A percentile compares a stretch with the other conserved stretches of the same genome.
These are phyloP conservation scores for Boletus sp. DNA, from an alignment of 768 basidiomycete species.

Conservation along the genomic window DNA sequence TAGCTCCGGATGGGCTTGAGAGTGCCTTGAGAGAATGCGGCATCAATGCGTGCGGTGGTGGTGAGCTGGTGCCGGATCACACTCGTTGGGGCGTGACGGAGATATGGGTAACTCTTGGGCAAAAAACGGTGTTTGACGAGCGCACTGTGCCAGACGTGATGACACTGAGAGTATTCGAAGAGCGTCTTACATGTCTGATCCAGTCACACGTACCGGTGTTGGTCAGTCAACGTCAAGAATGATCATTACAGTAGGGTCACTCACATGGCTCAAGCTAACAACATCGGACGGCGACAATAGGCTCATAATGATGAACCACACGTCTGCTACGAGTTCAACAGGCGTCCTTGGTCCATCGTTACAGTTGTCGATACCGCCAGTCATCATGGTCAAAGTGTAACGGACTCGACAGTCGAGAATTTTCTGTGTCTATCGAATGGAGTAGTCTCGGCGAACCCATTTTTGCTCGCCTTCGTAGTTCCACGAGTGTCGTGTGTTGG, in stretches of 20 bases:
- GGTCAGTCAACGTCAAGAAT: background rate
- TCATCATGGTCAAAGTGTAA: slow-evolving; percentile 1
- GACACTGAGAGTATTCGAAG: slow-evolving; percentile 22
- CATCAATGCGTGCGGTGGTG: slow-evolving; percentile 22
- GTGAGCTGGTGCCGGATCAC: slow-evolving; percentile 26
- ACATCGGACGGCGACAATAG: slow-evolving; percentile 27
- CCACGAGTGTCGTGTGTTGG: slow-evolving; percentile 2
- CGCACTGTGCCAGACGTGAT: slow-evolving; percentile 27
- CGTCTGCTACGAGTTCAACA: slow-evolving; percentile 21
- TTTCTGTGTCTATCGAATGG: background rate
- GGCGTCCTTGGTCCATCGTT: background rate
- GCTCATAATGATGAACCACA: slow-evolving; percentile 32
- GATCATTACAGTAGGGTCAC: background rate
- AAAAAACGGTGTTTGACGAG: slow-evolving; percentile 27
- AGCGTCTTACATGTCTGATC: slow-evolving; percentile 27
- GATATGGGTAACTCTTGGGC: slow-evolving; percentile 25
- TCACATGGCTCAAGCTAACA: slow-evolving; percentile 26
- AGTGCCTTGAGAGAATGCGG: slow-evolving; percentile 14
- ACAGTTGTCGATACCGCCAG: background rate
- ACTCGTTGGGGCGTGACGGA: slow-evolving; percentile 14
- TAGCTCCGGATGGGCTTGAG: slow-evolving; percentile 21
- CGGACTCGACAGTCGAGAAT: background rate
- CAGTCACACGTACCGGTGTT: background rate
- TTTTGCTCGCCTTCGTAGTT: slow-evolving; percentile 5
- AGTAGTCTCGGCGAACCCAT: background rate